phyloP scores from a whole-genome alignment of 2,329 filamentous ascomycete genomes.

The Pseudopithomyces maydicus region DNA sequence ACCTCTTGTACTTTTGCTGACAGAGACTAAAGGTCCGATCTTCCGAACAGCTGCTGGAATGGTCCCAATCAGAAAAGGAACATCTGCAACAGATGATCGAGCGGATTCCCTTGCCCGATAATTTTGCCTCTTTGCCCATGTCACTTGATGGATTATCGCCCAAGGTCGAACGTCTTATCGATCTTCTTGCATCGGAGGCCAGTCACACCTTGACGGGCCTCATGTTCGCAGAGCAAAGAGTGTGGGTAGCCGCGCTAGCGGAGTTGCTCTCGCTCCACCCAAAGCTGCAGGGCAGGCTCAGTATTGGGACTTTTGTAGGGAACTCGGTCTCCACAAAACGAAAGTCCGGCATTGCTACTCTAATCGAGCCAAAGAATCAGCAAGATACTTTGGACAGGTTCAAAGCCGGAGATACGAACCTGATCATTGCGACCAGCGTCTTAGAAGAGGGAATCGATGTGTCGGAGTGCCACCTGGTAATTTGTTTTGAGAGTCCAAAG shows the following conservation, averaged over 20 bases:
- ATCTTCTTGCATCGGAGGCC: slow-evolving; percentile 43
- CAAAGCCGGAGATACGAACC: slow-evolving; percentile 56
- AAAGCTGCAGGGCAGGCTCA: slow-evolving; percentile 39
- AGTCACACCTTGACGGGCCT: slow-evolving; percentile 46
- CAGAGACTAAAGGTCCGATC: background rate
- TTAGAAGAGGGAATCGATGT: slow-evolving; percentile 67
- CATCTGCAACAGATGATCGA: slow-evolving; percentile 36
- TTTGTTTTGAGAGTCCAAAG: slow-evolving; percentile 66
- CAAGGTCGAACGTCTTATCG: slow-evolving; percentile 44
- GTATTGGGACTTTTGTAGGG: slow-evolving; percentile 59
- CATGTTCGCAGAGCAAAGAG: slow-evolving; percentile 54
- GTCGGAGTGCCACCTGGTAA: slow-evolving; percentile 66
- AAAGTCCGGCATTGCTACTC: slow-evolving; percentile 56
- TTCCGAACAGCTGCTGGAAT: slow-evolving; percentile 32
- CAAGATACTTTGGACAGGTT: slow-evolving; percentile 60
- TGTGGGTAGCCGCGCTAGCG: slow-evolving; percentile 49
- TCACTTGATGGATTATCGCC: slow-evolving; percentile 30
- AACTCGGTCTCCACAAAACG: slow-evolving; percentile 49
- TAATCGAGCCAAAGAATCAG: slow-evolving; percentile 55
- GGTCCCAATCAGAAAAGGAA: slow-evolving; percentile 40
- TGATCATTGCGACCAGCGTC: slow-evolving; percentile 64
- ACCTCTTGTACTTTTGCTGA: too few species aligned
- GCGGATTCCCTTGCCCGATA: slow-evolving; percentile 15
- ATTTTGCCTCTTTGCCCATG: slow-evolving; percentile 4
- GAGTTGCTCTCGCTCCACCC: slow-evolving; percentile 43